A percentile compares a stretch with the other conserved stretches of the same genome.
phyloP scores from a whole-genome alignment of 2,329 filamentous ascomycete species.

The Bretziella fagacearum region DNA sequence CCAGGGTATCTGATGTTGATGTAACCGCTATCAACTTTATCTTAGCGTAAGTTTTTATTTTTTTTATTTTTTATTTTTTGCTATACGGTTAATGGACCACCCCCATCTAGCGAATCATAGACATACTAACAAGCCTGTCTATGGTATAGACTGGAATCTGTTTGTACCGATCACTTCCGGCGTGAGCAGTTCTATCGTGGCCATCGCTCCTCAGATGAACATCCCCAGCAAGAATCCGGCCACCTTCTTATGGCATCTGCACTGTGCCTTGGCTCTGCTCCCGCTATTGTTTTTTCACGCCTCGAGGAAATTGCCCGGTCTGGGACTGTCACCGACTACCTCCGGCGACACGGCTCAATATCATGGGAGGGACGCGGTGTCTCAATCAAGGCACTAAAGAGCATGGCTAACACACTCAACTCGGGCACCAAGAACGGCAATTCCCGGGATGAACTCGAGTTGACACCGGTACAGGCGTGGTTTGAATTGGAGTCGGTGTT shows the following conservation, averaged over 20 bases:
- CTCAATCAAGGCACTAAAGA: conserved; percentile 8
- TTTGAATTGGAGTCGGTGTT: conserved; percentile 10
- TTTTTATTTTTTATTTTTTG: too few species aligned
- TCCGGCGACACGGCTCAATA: conserved; percentile 2
- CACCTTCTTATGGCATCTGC: conserved; percentile 14
- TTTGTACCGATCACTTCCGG: conserved; percentile 12
- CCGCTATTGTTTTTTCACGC: conserved; percentile 5
- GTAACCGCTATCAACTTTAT: conserved; percentile 12
- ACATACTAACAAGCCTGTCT: background rate
- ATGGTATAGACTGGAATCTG: conserved; percentile 7
- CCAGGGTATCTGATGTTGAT: conserved; percentile 9
- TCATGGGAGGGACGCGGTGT: conserved; percentile 11
- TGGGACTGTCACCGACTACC: conserved; percentile 2
- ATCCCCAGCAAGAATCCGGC: conserved; percentile 6
- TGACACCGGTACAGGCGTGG: conserved; percentile 14
- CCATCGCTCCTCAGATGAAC: background rate
- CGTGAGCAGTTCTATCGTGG: conserved; percentile 8
- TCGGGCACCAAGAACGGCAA: background rate
- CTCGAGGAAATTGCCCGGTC: conserved; percentile 9
- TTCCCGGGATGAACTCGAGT: conserved; percentile 4
- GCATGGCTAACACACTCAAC: conserved; percentile 5
- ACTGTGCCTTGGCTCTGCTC: conserved; percentile 9
- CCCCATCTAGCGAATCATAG: too few species aligned
- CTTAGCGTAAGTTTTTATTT: conserved; percentile 10
- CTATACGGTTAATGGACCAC: too few species aligned